Evolutionary conservation across 2,329 filamentous ascomycete species (phyloP).

Genomic region (Colletotrichum acutatum): DNA sequence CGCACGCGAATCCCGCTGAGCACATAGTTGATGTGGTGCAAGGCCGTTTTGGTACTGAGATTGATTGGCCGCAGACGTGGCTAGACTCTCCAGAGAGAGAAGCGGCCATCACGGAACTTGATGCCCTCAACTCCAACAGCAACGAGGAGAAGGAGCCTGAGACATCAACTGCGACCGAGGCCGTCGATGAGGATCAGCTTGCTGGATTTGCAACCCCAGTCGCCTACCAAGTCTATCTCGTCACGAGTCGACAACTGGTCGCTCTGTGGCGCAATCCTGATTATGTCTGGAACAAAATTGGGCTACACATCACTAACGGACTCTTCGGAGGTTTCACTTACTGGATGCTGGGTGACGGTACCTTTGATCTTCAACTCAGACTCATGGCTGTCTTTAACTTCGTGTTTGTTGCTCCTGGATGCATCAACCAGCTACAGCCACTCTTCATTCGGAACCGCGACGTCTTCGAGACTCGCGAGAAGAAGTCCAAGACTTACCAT

Average conservation of each 20-base stretch:
- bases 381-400: slow-evolving; percentile 64
- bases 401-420: slow-evolving; percentile 61
- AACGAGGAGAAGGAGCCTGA: not conserved
- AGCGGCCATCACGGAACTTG: not conserved
- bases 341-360: slow-evolving; percentile 56
- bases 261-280: slow-evolving; percentile 39
- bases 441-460: slow-evolving; percentile 59
- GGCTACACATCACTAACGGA: slow-evolving; percentile 45
- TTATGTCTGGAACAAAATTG: slow-evolving; percentile 58
- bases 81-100: slow-evolving; percentile 21
- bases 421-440: slow-evolving; percentile 60
- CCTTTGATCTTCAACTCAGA: slow-evolving; percentile 51
- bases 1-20: slow-evolving; percentile 53
- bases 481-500: slow-evolving; percentile 62
- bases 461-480: slow-evolving; percentile 61
- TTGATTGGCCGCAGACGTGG: slow-evolving; percentile 35
- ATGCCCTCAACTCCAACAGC: not conserved
- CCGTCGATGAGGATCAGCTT: not conserved
- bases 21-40: slow-evolving; percentile 56
- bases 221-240: slow-evolving; percentile 15
- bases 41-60: slow-evolving; percentile 13
- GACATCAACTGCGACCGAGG: not conserved
- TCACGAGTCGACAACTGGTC: slow-evolving; percentile 25
- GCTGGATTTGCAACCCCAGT: slow-evolving; percentile 28
- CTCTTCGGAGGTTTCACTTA: slow-evolving; percentile 54